Base-by-base conservation (phyloP, 495 filamentous ascomycete genomes). In the Penicillium bialowiezense region DNA sequence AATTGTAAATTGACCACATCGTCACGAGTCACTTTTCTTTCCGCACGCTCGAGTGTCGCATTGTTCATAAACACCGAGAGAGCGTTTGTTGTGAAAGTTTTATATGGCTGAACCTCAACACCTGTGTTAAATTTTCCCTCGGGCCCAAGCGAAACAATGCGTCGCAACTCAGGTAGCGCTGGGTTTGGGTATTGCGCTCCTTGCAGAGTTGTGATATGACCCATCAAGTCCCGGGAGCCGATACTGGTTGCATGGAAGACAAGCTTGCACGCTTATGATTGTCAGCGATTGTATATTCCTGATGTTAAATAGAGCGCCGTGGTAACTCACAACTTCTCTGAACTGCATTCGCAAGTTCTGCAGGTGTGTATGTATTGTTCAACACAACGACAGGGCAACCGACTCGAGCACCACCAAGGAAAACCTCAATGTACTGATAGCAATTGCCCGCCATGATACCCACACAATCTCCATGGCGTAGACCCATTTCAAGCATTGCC, bases 1-100 rank as follows among this genome's bases (percentile, higher is more conserved):
- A 95, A 96, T 56, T 96, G 90, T 51, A 96, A 87, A 59, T 95
- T 95, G 33, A 90, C 77, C 1, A 87, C 79, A 33, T 95, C 90
- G 41, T 80, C 65, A 1, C 76, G 65, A 17, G 66, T 54, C 17
- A 91, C 67, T 0, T 66, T 10, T 26, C 7, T 44, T 19, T 52
- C 49, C 20, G 46, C 52, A 5, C 24, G 47, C 12, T 50, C 17
- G 15, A 52, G 39, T 3, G 40, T 28, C 2, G 43, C 31, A 26
- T 56, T 39, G 12, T 43, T 41, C 40, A 48, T 48, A 18, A 48
- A 56, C 3, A 38, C 38, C 0, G 42, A 41, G 20, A 48, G 32
- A 1, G 28, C 36, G 6, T 32, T 44, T 1, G 55, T 44, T 5
- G 38, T 44, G 26, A 62, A 62, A 1, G 40, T 41, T 3, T 26